phyloP scores from a whole-genome alignment of 2,329 filamentous ascomycete genomes.

The Xylariaceae sp. region DNA sequence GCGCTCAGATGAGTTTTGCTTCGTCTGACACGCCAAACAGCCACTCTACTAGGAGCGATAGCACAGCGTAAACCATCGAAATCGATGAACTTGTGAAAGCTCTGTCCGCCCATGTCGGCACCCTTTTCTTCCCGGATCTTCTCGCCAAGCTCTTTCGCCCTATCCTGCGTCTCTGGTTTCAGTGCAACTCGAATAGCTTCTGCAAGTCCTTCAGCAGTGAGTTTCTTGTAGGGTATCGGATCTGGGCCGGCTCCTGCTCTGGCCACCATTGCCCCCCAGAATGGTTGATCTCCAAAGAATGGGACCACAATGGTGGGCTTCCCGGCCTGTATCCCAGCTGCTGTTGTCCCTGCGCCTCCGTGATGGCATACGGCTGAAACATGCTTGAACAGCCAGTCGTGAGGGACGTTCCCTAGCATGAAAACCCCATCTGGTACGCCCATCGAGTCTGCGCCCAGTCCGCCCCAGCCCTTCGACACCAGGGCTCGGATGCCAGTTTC shows the following conservation, averaged over 20 bases:
- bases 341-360: constrained; percentile 82
- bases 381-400: constrained; percentile 83
- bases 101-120: constrained; percentile 58
- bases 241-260: constrained; percentile 67
- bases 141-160: constrained; percentile 54
- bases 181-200: constrained; percentile 60
- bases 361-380: constrained; percentile 84
- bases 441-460: constrained; percentile 67
- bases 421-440: constrained; percentile 72
- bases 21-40: constrained; percentile 70
- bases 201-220: constrained; percentile 64
- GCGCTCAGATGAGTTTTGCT: constrained; percentile 66
- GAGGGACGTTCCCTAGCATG: constrained; percentile 80
- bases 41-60: constrained; percentile 62
- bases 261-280: constrained; percentile 76
- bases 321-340: constrained; percentile 76
- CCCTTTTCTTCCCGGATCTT: constrained; percentile 66
- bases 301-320: constrained; percentile 79
- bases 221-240: constrained; percentile 64
- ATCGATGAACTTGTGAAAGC: constrained; percentile 68
- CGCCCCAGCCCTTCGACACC: constrained; percentile 86
- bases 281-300: constrained; percentile 83
- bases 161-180: constrained; percentile 54
- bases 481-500: constrained; percentile 62
- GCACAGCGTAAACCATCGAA: constrained; percentile 65